Evolutionary conservation across 306 rosid species (phyloP), one percentile per base, ranked within the genome.

Genomic region (Quercus engelmannii): DNA sequence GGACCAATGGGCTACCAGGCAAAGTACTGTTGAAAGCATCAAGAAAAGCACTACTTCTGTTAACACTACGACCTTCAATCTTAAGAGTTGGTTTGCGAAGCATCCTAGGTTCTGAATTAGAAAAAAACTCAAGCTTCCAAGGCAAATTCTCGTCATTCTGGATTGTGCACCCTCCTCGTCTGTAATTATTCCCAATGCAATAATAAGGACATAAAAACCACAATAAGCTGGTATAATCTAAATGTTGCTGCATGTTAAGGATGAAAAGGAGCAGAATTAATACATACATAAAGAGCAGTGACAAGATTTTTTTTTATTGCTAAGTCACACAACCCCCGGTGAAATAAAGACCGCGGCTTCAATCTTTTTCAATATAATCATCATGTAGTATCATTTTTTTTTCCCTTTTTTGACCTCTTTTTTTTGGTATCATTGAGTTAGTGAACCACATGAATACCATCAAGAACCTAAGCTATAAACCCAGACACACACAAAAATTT

Each of bases 171-270:
- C 73, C 57, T 73, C 80, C 89, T 64, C 79, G 76, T 82, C 94
- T 94, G 91, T 81, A 76, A 84, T 80, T 71, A 58, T 75, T 77
- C 80, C 75, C 83, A 79, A 67, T 73, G 43, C 68, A 72, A 76
- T 41, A 57, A 82, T 64, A 67, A 77, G 79, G 46, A 20, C 30
- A 54, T 58, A 33, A 28, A 51, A 28, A 65, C 8, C 52, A 17
- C 2, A 77, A 64, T 3, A 20, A 61, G 17, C 19, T 52, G 64
- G 13, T 18, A 31, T 31, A 58, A 6, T 21, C 2, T 0, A 79
- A 20, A 61, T 52, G 54, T 78, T 56, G 11, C 1, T 25, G 54
- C 57, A 31, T 31, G 59, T 67, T 25, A 77, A 33, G 67, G 14
- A 30, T 6, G n/a, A 55, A 43, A 77, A 73, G 10, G 76, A 21